These are phyloP conservation scores for Stentor coeruleus DNA, from an alignment of 73 alveolate genomes.

Conservation along the genomic window DNA sequence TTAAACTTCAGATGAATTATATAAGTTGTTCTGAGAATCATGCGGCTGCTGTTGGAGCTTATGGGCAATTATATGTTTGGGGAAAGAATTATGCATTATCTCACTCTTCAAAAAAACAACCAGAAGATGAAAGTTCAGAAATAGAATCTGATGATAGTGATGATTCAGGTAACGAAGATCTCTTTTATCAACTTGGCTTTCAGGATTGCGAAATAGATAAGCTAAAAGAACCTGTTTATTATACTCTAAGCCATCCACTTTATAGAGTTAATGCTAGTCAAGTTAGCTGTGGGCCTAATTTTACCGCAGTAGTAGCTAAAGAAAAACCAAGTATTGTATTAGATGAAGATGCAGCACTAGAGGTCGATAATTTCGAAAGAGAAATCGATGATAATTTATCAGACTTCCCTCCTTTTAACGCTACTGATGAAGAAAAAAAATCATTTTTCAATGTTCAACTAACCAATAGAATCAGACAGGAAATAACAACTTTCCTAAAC, in stretches of 20 bases:
- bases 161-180: no score
- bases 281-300: conserved; percentile 20
- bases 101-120: not conserved
- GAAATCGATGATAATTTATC: not conserved
- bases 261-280: not conserved
- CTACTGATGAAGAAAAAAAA: not conserved
- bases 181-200: not conserved
- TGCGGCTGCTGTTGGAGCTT: conserved; percentile 17
- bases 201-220: not conserved
- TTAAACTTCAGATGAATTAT: no score
- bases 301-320: not conserved
- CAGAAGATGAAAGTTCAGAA: not conserved
- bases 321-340: not conserved
- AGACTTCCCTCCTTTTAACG: not conserved
- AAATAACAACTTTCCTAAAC: not conserved
- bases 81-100: not conserved
- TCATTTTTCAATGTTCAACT: not conserved
- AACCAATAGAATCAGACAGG: not conserved
- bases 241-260: not conserved
- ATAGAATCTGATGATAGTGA: no score
- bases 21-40: no score
- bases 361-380: no score
- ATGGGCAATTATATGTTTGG: conserved; percentile 17
- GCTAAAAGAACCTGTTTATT: not conserved
- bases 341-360: not conserved